Percentiles rank a stretch among this genome's conserved stretches.
phyloP scores from a whole-genome alignment of 1,139 yeast genomes.

The Geotrichum siamense region DNA sequence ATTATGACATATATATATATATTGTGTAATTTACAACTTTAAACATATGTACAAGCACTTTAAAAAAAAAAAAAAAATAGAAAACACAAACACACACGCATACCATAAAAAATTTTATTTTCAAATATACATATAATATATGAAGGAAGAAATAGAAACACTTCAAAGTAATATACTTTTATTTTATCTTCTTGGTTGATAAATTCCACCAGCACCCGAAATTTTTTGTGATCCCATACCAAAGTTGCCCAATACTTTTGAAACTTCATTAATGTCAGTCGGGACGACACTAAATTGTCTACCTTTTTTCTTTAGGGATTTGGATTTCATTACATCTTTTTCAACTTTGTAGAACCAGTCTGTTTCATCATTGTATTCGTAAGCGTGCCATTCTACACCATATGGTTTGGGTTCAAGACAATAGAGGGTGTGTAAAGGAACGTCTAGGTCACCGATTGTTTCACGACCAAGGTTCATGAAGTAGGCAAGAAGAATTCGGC shows the following conservation, averaged over 20 bases:
- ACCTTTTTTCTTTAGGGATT: conserved; percentile 8
- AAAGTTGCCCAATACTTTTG: neutral
- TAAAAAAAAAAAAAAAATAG: too few species aligned
- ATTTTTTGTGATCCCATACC: neutral
- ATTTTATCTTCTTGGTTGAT: conserved; percentile 2
- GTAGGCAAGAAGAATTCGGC: conserved; percentile 79
- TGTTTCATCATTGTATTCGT: conserved; percentile 69
- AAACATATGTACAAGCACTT: too few species aligned
- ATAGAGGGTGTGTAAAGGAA: conserved; percentile 85
- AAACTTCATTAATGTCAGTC: conserved; percentile 5
- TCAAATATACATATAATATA: too few species aligned
- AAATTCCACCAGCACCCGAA: neutral
- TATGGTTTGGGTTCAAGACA: conserved; percentile 88
- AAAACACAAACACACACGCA: too few species aligned
- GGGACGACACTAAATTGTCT: conserved; percentile 18
- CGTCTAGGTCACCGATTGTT: conserved; percentile 81
- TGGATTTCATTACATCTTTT: conserved; percentile 24
- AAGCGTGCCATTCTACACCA: conserved; percentile 88
- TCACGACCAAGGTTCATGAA: conserved; percentile 79
- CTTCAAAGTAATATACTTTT: too few species aligned
- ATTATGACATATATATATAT: too few species aligned
- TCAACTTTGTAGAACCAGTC: conserved; percentile 75
- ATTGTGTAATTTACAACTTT: too few species aligned
- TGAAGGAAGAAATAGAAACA: too few species aligned
- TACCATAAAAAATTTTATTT: too few species aligned